Evolutionary conservation across 2,329 filamentous ascomycete species (phyloP), one percentile per base, ranked within the genome.

Genomic region (Chlorencoelia australis): DNA sequence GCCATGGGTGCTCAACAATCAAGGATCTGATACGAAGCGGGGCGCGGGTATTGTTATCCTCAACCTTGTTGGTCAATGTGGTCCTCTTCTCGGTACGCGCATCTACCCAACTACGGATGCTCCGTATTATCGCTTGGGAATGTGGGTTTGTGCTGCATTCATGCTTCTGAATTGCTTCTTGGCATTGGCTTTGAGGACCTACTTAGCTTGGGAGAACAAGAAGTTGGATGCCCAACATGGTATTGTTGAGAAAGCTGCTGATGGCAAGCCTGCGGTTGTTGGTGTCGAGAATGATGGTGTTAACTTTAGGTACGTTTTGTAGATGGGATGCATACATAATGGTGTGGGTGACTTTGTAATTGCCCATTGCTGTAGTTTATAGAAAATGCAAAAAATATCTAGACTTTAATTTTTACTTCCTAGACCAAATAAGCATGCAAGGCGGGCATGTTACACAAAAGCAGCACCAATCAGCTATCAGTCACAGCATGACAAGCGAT

Each of bases 1-100:
- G 22, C 79, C 80, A 0, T 82, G 80, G 56, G 78, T 81, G 2
- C 57, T 79, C 2, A 76, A 82, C 53, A 83, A 83, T 53, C 77
- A 82, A 55, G 78, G 78, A 10, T 73, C 65, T 24, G 77, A 81
- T 50, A 79, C 76, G 2, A 75, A 79, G 31, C 69, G 79, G 2
- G 80, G 79, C 4, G 69, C 71, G 2, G 69, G 69, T 4, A 78
- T 84, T 34, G 73, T 78, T 7, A 66, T 83, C n/a, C 60, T 78
- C 32, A 81, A 82, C 50, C 59, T 80, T 46, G 63, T 84, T 28
- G 80, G 79, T 0, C 81, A 80, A 52, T 70, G 71, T 42, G 74
- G 75, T 0, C 74, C 76, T 2, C 58, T 80, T 10, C 55, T 81
- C 5, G 78, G 77, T 4, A 81, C 76, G 3, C 68, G 75, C 30